These are phyloP conservation scores for Phoenix dactylifera DNA, from an alignment of 176 grass and related monocot species.

Conservation along the genomic window DNA sequence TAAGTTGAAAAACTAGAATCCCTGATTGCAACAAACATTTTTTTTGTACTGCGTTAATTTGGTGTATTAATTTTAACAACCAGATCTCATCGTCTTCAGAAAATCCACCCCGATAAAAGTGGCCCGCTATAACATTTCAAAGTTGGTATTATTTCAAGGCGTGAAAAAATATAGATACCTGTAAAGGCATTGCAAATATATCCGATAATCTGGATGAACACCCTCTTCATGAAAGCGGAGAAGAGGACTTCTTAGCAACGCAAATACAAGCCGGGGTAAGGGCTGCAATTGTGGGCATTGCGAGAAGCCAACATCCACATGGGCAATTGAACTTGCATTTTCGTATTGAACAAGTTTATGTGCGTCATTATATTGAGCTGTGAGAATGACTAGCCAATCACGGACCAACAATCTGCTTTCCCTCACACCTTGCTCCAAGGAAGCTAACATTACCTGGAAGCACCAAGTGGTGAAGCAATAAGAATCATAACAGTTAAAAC, in stretches of 20 bases:
- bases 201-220: slow-evolving; percentile 93
- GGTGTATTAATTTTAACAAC: too few species aligned
- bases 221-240: slow-evolving; percentile 92
- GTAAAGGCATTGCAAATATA: slow-evolving; percentile 95
- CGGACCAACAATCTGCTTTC: slow-evolving; percentile 66
- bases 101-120: too few species aligned
- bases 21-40: too few species aligned
- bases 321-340: slow-evolving; percentile 31
- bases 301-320: slow-evolving; percentile 73
- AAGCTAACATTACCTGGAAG: slow-evolving; percentile 77
- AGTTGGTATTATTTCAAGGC: too few species aligned
- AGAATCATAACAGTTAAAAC: too few species aligned
- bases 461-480: too few species aligned
- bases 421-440: slow-evolving; percentile 75
- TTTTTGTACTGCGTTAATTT: too few species aligned
- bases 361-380: slow-evolving; percentile 55
- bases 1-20: too few species aligned
- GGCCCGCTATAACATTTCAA: too few species aligned
- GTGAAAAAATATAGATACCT: slow-evolving; percentile 38
- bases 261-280: slow-evolving; percentile 75
- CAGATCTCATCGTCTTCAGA: too few species aligned
- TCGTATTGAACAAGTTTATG: slow-evolving; percentile 23
- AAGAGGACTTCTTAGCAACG: slow-evolving; percentile 76
- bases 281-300: slow-evolving; percentile 76
- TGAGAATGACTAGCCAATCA: slow-evolving; percentile 85